Base-by-base conservation (phyloP, 2,329 filamentous ascomycete genomes). In the Sporothrix mexicana region DNA sequence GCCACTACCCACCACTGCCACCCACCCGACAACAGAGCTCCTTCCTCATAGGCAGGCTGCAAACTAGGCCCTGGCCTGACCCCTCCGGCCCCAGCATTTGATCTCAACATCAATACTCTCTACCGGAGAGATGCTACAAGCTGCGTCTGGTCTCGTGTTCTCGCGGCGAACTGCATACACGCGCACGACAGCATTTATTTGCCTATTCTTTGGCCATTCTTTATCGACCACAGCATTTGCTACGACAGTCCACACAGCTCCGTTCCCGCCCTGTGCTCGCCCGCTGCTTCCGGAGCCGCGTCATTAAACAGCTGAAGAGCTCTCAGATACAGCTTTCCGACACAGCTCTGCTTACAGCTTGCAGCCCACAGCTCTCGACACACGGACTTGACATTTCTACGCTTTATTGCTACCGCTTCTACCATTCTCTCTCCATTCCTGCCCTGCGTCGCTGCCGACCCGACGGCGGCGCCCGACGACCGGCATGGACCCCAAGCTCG, bases 401-500 rank as follows among this genome's bases (percentile, higher is more conserved):
- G 2, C 61, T 25, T n/a, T 13, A 36, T 17, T 5, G 3, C 55
- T 59, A 12, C 10, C 20, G 25, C 43, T 17, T 67, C 66, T 59
- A 43, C 10, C 23, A 10, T 7, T n/a, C 8, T 53, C 25, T 12
- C 43, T 23, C 43, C 13, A 20, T 66, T 36, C 30, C 30, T 45
- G 71, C 15, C n/a, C 10, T 62, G 51, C 62, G 25, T 41, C 47
- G 59, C 59, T 51, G 70, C 64, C 51, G 68, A 51, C 57, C 51
- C 30, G 64, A 69, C 73, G 57, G 71, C 73, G 68, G 71, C 66
- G 64, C 71, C 62, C 53, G 59, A 61, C 55, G 55, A 20, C 41
- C 69, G 76, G 74, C 69, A 74, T 77, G 76, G 77, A 78, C 72
- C 69, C 77, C 49, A 76, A 76, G 72, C 76, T 76, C 67, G 77